phyloP scores from a whole-genome alignment of 371 early-diverging fungal genomes.

The Actinomortierella wolfii region DNA sequence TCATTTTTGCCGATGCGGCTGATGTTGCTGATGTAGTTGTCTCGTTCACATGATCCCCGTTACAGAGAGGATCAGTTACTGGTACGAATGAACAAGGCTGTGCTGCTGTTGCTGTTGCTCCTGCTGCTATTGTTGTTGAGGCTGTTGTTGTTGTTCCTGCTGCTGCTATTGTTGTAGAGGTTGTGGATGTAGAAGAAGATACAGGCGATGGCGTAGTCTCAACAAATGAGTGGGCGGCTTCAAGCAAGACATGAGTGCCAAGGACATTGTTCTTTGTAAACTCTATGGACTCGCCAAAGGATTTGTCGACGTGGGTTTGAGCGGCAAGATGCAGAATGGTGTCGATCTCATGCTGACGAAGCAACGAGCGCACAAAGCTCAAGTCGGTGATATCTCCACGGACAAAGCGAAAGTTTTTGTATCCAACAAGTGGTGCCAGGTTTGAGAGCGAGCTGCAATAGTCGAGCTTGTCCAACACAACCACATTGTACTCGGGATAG shows the following conservation, averaged over 20 bases:
- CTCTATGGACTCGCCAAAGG: conserved; percentile 85
- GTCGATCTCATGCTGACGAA: conserved; percentile 75
- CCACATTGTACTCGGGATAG: conserved; percentile 75
- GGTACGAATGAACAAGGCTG: no score
- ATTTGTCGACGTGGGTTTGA: conserved; percentile 89
- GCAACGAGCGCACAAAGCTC: conserved; percentile 70
- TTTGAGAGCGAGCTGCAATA: conserved; percentile 79
- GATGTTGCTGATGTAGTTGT: no score
- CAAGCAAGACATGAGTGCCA: conserved; percentile 87
- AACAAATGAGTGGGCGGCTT: conserved; percentile 58
- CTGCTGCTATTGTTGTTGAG: no score
- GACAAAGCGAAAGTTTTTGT: conserved; percentile 15
- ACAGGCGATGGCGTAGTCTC: no score
- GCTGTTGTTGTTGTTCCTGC: no score
- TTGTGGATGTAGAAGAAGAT: no score
- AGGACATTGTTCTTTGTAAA: conserved; percentile 87
- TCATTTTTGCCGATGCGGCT: background rate
- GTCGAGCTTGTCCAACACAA: conserved; percentile 81
- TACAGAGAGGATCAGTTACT: no score
- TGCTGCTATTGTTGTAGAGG: no score
- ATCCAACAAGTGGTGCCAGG: conserved; percentile 56
- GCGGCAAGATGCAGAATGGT: conserved; percentile 86
- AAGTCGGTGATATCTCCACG: conserved; percentile 78
- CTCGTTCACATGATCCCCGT: no score
- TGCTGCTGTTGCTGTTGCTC: no score